Percentiles rank a stretch among this genome's conserved stretches.
Evolutionary conservation across 148 eudicot genomes (phyloP).

Genomic region (Heliamphora exappendiculata): DNA sequence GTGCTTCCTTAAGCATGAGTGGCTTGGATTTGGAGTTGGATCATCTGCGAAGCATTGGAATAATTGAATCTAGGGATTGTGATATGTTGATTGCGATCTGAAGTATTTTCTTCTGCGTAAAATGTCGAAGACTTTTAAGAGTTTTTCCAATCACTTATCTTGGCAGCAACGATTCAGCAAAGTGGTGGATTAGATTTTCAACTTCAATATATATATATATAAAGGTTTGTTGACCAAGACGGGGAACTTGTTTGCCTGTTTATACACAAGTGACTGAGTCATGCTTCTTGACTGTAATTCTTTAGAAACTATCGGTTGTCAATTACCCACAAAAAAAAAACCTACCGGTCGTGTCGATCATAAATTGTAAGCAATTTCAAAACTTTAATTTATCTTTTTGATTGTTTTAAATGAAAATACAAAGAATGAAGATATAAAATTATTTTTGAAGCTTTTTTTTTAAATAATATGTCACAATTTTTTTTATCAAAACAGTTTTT

Average conservation of each 20-base stretch:
- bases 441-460: too few species aligned
- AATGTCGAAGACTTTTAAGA: background rate
- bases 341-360: too few species aligned
- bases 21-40: constrained; percentile 14
- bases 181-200: background rate
- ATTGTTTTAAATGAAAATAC: too few species aligned
- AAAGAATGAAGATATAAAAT: too few species aligned
- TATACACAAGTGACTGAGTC: background rate
- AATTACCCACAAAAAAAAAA: too few species aligned
- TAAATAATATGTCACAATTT: too few species aligned
- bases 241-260: background rate
- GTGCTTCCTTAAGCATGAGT: constrained; percentile 12
- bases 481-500: too few species aligned
- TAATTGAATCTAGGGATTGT: constrained; percentile 25
- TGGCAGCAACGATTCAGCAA: constrained; percentile 8
- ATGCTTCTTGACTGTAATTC: background rate
- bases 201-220: background rate
- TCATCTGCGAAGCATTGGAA: constrained; percentile 5
- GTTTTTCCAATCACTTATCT: background rate
- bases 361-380: too few species aligned
- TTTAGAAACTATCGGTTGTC: background rate
- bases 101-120: background rate
- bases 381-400: too few species aligned
- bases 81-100: constrained; percentile 5
- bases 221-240: background rate